These are phyloP conservation scores for Drechslera avenae DNA, from an alignment of 2,329 filamentous ascomycete genomes.

Conservation along the genomic window DNA sequence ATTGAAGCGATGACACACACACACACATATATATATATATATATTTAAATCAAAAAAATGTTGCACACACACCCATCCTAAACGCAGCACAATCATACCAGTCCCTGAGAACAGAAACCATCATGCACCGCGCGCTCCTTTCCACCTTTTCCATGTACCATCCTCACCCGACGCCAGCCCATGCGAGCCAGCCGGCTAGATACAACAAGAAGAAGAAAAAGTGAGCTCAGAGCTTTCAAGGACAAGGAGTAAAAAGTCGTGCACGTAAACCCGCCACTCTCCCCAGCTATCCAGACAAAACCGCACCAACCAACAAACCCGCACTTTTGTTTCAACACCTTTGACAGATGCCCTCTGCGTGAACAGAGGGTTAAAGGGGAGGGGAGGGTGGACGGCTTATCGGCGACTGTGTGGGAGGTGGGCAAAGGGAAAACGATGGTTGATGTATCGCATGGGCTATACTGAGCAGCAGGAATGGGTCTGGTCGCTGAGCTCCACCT, in stretches of 20 bases:
- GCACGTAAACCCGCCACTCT: constrained; percentile 14
- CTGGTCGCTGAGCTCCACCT: constrained; percentile 60
- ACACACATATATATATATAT: no score
- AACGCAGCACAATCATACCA: not conserved
- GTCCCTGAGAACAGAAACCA: not conserved
- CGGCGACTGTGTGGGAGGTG: constrained; percentile 30
- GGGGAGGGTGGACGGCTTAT: constrained; percentile 1
- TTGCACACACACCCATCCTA: constrained; percentile 2
- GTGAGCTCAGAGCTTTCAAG: not conserved
- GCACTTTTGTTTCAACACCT: no score
- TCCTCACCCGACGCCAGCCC: constrained; percentile 19
- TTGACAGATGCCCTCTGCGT: no score
- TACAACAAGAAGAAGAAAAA: not conserved
- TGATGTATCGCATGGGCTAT: constrained; percentile 57
- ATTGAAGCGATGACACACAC: no score
- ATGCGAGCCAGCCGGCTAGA: constrained; percentile 7
- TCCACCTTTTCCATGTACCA: constrained; percentile 1
- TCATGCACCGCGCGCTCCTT: constrained; percentile 1
- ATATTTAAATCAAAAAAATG: not conserved
- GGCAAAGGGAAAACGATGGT: constrained; percentile 26
- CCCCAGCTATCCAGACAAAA: constrained; percentile 5
- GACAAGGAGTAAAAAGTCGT: not conserved
- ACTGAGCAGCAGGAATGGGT: constrained; percentile 60
- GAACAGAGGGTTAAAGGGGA: no score
- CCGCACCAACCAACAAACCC: no score